Conservation (phyloP, 306 rosid genomes). For the Trifolium dubium region DNA sequence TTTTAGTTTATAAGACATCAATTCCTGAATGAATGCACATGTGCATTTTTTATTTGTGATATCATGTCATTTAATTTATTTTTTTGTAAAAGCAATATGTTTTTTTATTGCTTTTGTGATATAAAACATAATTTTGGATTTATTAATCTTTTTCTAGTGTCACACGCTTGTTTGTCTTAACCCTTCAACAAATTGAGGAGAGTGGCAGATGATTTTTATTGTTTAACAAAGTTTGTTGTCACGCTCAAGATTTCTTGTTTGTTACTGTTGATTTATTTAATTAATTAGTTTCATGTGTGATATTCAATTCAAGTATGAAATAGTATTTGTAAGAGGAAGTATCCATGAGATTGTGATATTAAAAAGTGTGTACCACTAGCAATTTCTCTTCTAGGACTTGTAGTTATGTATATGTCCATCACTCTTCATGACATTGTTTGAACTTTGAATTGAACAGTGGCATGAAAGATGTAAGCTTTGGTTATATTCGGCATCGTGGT, state of each 20-base stretch:
- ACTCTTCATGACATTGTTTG: slow-evolving; percentile 18
- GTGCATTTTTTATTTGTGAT: slow-evolving; percentile 24
- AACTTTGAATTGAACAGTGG: background rate
- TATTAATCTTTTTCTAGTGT: slow-evolving; percentile 1
- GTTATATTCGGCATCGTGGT: no score
- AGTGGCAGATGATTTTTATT: slow-evolving; percentile 17
- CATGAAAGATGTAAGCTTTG: background rate
- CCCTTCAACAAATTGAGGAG: background rate
- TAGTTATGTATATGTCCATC: slow-evolving; percentile 11
- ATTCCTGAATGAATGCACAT: slow-evolving; percentile 31
- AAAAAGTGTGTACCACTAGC: background rate
- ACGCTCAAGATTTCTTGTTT: slow-evolving; percentile 15
- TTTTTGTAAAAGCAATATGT: background rate
- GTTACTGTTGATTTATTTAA: background rate
- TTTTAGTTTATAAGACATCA: background rate
- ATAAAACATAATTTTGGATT: slow-evolving; percentile 31
- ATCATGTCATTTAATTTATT: background rate
- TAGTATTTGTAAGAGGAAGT: background rate
- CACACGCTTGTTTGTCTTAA: slow-evolving; percentile 1
- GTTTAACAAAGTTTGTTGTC: background rate
- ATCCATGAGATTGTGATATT: slow-evolving; percentile 11
- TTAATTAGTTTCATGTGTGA: background rate
- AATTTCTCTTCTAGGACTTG: slow-evolving; percentile 13
- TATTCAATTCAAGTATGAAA: background rate
- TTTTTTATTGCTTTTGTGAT: slow-evolving; percentile 15